Base-by-base conservation (phyloP, 106 monocot genomes). In the Triglochin maritima region DNA sequence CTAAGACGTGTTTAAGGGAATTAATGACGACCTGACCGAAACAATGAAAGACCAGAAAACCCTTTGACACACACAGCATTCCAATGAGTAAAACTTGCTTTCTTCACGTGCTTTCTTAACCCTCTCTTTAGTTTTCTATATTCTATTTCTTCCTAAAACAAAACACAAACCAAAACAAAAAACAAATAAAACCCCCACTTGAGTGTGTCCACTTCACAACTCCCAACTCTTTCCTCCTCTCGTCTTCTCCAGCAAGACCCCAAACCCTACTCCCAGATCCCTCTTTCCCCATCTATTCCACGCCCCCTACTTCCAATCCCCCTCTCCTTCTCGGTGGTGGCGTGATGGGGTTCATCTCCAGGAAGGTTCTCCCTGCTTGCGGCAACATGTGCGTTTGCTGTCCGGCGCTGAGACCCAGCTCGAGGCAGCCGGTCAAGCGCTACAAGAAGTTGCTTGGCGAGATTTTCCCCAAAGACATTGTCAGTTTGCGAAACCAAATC, bases 321-420 rank as follows among this genome's bases (percentile, higher is more conserved):
- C 43, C 7, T 17, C 41, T 60, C 10, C 11, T 17, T 64, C 47
- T 44, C 46, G 7, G 8, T 56, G 17, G 7, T 45, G 55, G 48
- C 12, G 49, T 4, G 17, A 96, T 96, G 95, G 95, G 95, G 56
- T 85, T 87, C 58, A 72, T 90, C n/a, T 86, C 95, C 10, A 77
- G 87, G 63, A 96, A 80, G 63, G 58, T 96, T 57, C 71, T 87
- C 44, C 95, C 95, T 3, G 90, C 87, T 12, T 94, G 94, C 62
- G 90, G 82, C 66, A 89, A 77, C 66, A 81, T 94, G 82, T 95
- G 94, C 56, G 87, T 96, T 54, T 96, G 95, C 74, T 96, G 90
- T 71, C 95, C 95, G 5, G 87, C 90, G 56, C 75, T 96, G 51
- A 72, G 83, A 41, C 95, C 95, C 12, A 96, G 90, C 66, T 96